Percentiles rank a stretch among this genome's conserved stretches.
These are phyloP conservation scores for Thuja plicata DNA, from an alignment of 83 land plant species.

Conservation along the genomic window DNA sequence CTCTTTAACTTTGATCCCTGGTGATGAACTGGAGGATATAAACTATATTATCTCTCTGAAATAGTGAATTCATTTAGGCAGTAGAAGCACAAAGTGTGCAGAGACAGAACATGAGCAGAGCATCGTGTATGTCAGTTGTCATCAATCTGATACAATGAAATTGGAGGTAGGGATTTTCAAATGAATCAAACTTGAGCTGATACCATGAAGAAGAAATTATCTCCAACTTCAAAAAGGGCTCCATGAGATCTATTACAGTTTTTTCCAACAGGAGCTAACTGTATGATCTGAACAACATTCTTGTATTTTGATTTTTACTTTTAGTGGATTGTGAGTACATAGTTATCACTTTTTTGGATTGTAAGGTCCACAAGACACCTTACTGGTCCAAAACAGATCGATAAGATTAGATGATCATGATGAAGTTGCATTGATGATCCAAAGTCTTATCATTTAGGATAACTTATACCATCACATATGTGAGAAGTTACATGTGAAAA, in stretches of 20 bases:
- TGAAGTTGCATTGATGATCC: background rate
- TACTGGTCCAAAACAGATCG: background rate
- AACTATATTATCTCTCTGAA: background rate
- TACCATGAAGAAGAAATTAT: background rate
- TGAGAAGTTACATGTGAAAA: background rate
- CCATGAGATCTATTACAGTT: background rate
- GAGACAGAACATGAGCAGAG: background rate
- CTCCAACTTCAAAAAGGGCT: background rate
- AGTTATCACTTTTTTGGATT: background rate
- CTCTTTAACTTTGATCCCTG: background rate
- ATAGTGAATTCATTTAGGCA: background rate
- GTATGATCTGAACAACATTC: background rate
- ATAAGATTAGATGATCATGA: background rate
- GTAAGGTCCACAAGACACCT: background rate
- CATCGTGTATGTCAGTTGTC: background rate
- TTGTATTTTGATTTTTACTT: background rate
- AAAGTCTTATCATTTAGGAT: background rate
- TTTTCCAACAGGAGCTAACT: background rate
- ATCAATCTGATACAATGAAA: background rate
- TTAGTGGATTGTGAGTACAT: background rate
- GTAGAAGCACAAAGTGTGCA: background rate
- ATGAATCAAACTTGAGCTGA: background rate
- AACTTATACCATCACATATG: background rate
- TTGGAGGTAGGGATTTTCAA: background rate
- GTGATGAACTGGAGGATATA: background rate